A percentile compares a stretch with the other conserved stretches of the same genome.
Conservation (phyloP, 2,329 filamentous ascomycete species). For the Aspergillus sp. region DNA sequence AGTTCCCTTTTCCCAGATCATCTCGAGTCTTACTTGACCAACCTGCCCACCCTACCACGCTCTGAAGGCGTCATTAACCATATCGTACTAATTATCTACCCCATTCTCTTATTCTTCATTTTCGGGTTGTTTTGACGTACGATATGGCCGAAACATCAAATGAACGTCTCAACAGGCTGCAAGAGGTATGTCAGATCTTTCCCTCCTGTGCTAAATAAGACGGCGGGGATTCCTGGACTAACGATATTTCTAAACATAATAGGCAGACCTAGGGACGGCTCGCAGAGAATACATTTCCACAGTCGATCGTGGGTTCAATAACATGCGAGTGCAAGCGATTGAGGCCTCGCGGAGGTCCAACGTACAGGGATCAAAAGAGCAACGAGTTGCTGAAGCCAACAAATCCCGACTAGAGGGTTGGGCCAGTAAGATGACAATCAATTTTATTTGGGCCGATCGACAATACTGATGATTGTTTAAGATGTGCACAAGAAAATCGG, state of each 20-base stretch:
- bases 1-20: neutral
- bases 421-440: slow-evolving; percentile 31
- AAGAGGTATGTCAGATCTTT: slow-evolving; percentile 26
- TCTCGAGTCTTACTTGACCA: neutral
- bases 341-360: slow-evolving; percentile 32
- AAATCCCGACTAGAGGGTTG: slow-evolving; percentile 28
- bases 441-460: neutral
- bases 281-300: slow-evolving; percentile 40
- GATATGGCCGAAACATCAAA: slow-evolving; percentile 10
- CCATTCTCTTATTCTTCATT: neutral
- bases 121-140: neutral
- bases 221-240: neutral
- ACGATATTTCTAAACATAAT: neutral
- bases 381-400: slow-evolving; percentile 27
- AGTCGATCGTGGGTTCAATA: slow-evolving; percentile 20
- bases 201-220: neutral
- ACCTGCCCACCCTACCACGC: no score
- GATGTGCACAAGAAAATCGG: slow-evolving; percentile 30
- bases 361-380: slow-evolving; percentile 28
- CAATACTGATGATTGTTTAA: slow-evolving; percentile 20
- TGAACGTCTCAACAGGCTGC: slow-evolving; percentile 26
- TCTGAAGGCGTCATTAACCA: no score
- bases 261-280: slow-evolving; percentile 40
- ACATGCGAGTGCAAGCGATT: slow-evolving; percentile 24
- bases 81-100: no score